phyloP scores from a whole-genome alignment of 2,329 filamentous ascomycete genomes.

The Scytalidium sp. region DNA sequence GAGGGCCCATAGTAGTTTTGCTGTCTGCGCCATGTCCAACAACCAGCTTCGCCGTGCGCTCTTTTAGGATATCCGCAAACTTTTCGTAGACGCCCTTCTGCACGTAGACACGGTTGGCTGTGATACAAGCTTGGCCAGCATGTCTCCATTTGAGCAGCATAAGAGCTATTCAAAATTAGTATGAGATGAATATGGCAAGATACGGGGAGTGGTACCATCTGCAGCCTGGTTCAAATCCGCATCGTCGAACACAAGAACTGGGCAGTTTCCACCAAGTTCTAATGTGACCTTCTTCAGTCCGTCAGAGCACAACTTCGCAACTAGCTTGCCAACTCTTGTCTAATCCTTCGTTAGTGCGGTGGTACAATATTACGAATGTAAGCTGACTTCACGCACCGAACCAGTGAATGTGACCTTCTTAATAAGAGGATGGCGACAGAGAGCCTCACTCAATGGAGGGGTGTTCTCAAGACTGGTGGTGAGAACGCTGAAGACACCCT shows the following conservation, averaged over 20 bases:
- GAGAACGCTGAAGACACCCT: slow-evolving; percentile 58
- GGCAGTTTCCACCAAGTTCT: slow-evolving; percentile 63
- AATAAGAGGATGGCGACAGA: slow-evolving; percentile 54
- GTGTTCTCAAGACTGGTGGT: slow-evolving; percentile 57
- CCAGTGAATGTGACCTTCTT: slow-evolving; percentile 64
- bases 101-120: slow-evolving; percentile 63
- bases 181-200: neutral
- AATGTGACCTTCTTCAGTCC: slow-evolving; percentile 63
- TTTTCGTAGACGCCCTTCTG: slow-evolving; percentile 60
- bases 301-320: slow-evolving; percentile 56
- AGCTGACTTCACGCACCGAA: too few species aligned
- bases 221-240: slow-evolving; percentile 57
- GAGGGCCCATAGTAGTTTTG: slow-evolving; percentile 57
- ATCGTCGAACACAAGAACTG: slow-evolving; percentile 63
- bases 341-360: too few species aligned
- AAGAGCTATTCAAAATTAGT: slow-evolving; percentile 25
- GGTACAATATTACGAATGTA: too few species aligned
- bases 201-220: slow-evolving; percentile 19
- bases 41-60: slow-evolving; percentile 49
- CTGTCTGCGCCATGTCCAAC: slow-evolving; percentile 59
- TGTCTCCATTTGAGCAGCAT: slow-evolving; percentile 53
- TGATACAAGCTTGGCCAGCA: slow-evolving; percentile 63
- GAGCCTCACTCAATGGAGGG: slow-evolving; percentile 48
- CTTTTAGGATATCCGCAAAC: slow-evolving; percentile 53
- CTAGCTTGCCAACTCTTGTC: slow-evolving; percentile 59